Percentiles rank a stretch among this genome's conserved stretches.
Evolutionary conservation across 2,329 filamentous ascomycete genomes (phyloP).

Genomic region (Paraconiothyrium brasiliense): DNA sequence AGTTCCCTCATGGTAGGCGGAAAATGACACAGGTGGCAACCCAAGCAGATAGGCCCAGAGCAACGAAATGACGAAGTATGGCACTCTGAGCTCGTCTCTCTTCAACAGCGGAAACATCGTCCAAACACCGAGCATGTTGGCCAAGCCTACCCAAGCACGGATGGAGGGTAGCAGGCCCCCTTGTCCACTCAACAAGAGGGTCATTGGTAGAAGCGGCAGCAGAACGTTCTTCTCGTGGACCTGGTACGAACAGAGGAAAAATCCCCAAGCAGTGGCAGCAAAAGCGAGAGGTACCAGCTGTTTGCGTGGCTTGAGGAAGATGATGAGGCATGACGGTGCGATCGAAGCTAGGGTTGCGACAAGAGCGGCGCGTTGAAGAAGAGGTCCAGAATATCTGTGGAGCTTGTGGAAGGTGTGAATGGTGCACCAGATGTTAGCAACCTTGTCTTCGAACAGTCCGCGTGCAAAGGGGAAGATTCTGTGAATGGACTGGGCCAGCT

Average conservation of each 20-base stretch:
- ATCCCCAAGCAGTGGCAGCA: conserved; percentile 89
- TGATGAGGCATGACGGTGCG: conserved; percentile 77
- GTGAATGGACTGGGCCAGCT: conserved; percentile 84
- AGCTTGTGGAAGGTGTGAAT: conserved; percentile 91
- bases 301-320: conserved; percentile 81
- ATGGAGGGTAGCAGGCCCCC: conserved; percentile 79
- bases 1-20: conserved; percentile 67
- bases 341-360: conserved; percentile 79
- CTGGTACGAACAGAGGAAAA: conserved; percentile 97
- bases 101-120: conserved; percentile 92
- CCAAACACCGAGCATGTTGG: conserved; percentile 88
- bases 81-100: conserved; percentile 82
- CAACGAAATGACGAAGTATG: conserved; percentile 84
- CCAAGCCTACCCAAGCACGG: conserved; percentile 94
- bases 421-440: conserved; percentile 97
- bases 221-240: conserved; percentile 98
- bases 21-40: conserved; percentile 78
- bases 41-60: conserved; percentile 94
- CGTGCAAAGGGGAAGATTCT: conserved; percentile 95
- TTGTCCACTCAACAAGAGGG: conserved; percentile 79
- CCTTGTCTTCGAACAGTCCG: conserved; percentile 98
- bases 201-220: conserved; percentile 92
- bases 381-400: conserved; percentile 72
- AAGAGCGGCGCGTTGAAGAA: conserved; percentile 81
- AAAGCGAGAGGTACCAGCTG: conserved; percentile 81